Conservation (phyloP, 108 stramenopile genomes). For the Fragilaria radians region DNA sequence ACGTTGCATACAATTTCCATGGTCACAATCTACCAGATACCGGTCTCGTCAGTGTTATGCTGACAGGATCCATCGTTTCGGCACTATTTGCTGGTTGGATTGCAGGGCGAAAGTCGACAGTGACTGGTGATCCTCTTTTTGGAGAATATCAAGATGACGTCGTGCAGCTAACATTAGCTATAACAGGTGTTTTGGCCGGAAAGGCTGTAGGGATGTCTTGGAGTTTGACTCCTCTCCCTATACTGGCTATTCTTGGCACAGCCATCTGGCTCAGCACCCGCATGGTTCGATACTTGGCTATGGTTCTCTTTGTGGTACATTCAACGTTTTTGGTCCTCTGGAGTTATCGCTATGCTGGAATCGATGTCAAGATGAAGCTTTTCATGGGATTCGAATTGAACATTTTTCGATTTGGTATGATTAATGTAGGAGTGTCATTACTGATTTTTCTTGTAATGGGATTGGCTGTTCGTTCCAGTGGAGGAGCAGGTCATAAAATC, state of each 20-base stretch:
- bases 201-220: conserved; percentile 68
- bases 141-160: conserved; percentile 83
- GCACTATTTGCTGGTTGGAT: conserved; percentile 46
- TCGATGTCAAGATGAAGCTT: conserved; percentile 40
- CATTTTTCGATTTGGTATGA: conserved; percentile 47
- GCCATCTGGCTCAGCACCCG: conserved; percentile 60
- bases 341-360: conserved; percentile 63
- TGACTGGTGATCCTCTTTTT: conserved; percentile 42
- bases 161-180: conserved; percentile 52
- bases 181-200: conserved; percentile 41
- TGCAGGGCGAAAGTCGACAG: conserved; percentile 44
- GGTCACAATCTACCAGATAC: conserved; percentile 51
- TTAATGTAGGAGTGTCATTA: conserved; percentile 31
- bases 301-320: conserved; percentile 67
- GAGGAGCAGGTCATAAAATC: conserved; percentile 35
- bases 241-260: conserved; percentile 53
- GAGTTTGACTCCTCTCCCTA: conserved; percentile 67
- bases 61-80: conserved; percentile 42
- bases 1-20: conserved; percentile 56
- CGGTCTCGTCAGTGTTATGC: conserved; percentile 26
- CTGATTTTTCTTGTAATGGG: conserved; percentile 49
- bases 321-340: conserved; percentile 48
- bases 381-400: conserved; percentile 25
- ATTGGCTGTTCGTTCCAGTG: conserved; percentile 49
- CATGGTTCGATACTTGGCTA: conserved; percentile 53